Base-by-base conservation (phyloP, 352 stramenopile species). In the Globisporangium alternatum region DNA sequence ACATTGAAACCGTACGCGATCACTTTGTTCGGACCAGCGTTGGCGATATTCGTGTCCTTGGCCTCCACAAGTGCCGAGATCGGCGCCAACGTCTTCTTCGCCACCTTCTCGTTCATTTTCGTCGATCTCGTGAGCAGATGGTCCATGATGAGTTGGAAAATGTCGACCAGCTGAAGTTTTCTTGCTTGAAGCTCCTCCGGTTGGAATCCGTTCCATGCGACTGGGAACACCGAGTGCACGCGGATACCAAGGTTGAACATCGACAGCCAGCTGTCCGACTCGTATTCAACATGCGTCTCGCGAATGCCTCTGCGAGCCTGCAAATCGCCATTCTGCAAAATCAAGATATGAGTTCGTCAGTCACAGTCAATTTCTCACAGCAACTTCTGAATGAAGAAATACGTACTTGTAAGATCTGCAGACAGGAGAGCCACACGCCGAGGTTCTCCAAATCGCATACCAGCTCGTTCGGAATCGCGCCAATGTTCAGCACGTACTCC, bases 161-260 rank as follows among this genome's bases (percentile, higher is more conserved):
- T 73, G n/a, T 80, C 71, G 4, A 67, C 56, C 39, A 94, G 58
- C 9, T 68, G 56, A 17, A 63, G 28, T 22, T 77, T 62, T 9
- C 75, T 55, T 19, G 53, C 21, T 58, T 75, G 47, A 5, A 91
- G 65, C 25, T 80, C 69, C 1, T 68, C 71, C 5, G 71, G 63
- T 12, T 75, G 74, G 59, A 93, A 88, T 2, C 83, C 79, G 56
- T 86, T 88, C 83, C 86, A 94, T 2, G 86, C 75, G 2, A 92
- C 78, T 19, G 86, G 81, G 37, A 95, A 96, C 3, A 95, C 74
- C 12, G 88, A 92, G 66, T 96, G 88, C 17, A 95, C 74, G 9
- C 87, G 86, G 62, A 96, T 96, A 21, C 88, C 88, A 21, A 96
- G 75, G 44, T 96, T 96, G 66, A 96, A 96, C 78, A 94, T 95